Percentiles rank a stretch among this genome's conserved stretches.
Evolutionary conservation across 768 basidiomycete species (phyloP).

Genomic region (Leccinum disarticulatum): DNA sequence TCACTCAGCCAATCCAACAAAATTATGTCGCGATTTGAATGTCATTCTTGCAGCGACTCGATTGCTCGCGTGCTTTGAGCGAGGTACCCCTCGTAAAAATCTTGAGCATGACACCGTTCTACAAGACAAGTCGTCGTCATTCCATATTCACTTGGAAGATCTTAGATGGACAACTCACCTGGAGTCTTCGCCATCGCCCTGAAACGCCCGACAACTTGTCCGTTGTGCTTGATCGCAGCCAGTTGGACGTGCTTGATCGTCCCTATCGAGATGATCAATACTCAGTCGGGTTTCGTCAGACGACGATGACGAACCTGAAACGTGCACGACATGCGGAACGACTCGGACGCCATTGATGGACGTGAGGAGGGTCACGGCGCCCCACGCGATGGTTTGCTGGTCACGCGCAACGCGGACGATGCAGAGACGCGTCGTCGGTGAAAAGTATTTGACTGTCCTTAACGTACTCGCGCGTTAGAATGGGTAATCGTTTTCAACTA

Average conservation of each 20-base stretch:
- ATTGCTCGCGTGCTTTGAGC: slow-evolving; percentile 60
- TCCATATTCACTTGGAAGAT: background rate
- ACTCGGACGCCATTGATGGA: too few relatives aligned
- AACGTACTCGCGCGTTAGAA: background rate
- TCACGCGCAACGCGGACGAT: slow-evolving; percentile 86
- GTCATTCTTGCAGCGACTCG: slow-evolving; percentile 61
- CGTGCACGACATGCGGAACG: slow-evolving; percentile 59
- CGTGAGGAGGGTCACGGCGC: slow-evolving; percentile 63
- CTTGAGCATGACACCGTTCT: slow-evolving; percentile 50
- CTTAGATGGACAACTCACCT: slow-evolving; percentile 35
- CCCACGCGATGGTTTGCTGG: slow-evolving; percentile 79
- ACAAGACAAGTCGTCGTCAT: background rate
- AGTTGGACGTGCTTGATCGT: slow-evolving; percentile 86
- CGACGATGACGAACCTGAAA: slow-evolving; percentile 60
- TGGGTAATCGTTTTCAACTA: background rate
- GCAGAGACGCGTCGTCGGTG: slow-evolving; percentile 77
- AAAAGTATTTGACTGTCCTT: slow-evolving; percentile 80
- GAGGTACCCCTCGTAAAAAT: slow-evolving; percentile 62
- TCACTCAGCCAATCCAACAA: background rate
- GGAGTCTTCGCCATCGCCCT: slow-evolving; percentile 52
- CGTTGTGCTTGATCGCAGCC: slow-evolving; percentile 72
- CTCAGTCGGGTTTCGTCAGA: background rate
- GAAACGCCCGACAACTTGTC: slow-evolving; percentile 67
- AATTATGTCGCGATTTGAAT: background rate
- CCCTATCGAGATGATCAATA: slow-evolving; percentile 43